A percentile compares a stretch with the other conserved stretches of the same genome.
These are phyloP conservation scores for Verticillium tricorpus DNA, from an alignment of 2,329 filamentous ascomycete species.

Conservation along the genomic window DNA sequence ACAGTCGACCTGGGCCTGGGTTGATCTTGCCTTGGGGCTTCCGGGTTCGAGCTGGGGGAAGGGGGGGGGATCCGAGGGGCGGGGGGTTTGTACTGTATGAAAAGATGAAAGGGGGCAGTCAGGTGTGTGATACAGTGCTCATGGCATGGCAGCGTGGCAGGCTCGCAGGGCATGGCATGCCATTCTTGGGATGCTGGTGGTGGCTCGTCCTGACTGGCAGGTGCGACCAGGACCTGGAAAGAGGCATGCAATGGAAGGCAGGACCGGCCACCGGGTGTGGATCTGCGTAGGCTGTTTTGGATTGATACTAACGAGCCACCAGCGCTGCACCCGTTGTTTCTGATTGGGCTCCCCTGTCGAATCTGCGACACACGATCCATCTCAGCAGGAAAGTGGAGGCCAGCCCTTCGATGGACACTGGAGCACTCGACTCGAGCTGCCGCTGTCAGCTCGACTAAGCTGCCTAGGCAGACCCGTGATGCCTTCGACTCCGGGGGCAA, in stretches of 20 bases:
- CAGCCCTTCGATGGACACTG: too few relatives aligned
- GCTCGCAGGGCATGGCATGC: conserved; percentile 13
- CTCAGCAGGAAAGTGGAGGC: neutral
- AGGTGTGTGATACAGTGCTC: conserved; percentile 7
- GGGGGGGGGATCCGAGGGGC: too few relatives aligned
- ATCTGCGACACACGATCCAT: conserved; percentile 7
- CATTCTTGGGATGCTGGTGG: neutral
- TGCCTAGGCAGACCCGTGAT: neutral
- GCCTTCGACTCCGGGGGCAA: neutral
- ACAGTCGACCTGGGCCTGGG: neutral
- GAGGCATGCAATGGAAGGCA: neutral
- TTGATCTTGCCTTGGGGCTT: neutral
- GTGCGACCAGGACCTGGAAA: neutral
- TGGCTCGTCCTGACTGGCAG: neutral
- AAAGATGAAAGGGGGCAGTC: neutral
- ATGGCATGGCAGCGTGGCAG: conserved; percentile 15
- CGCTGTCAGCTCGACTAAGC: neutral
- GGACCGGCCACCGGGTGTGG: conserved; percentile 1
- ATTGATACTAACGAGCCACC: conserved; percentile 21
- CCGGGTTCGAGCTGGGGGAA: neutral
- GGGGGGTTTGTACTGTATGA: neutral
- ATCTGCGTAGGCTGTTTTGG: conserved; percentile 27
- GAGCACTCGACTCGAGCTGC: neutral
- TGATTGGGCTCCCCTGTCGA: conserved; percentile 10
- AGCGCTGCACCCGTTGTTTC: conserved; percentile 13